Conservation (phyloP, 2,329 filamentous ascomycete genomes). For the Colletotrichum incanum region DNA sequence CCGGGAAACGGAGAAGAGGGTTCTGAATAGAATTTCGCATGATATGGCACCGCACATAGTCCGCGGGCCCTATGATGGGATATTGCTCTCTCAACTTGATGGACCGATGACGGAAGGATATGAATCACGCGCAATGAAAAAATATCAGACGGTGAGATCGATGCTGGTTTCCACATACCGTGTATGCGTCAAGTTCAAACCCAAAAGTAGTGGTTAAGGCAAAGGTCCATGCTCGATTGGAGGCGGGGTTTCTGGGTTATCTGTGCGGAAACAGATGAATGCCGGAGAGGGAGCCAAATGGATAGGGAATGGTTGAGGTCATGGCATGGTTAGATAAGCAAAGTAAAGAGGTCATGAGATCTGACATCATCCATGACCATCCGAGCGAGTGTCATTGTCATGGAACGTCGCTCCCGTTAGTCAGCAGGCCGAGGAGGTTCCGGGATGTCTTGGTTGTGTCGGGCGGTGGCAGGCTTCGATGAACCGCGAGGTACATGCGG, state of each 20-base stretch:
- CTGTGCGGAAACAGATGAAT: not conserved
- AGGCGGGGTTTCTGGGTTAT: not conserved
- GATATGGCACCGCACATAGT: not conserved
- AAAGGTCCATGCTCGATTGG: not conserved
- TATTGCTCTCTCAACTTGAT: not conserved
- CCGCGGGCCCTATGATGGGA: not conserved
- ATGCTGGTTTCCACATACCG: not conserved
- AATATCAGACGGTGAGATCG: not conserved
- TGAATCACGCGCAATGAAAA: not conserved
- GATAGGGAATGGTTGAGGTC: not conserved
- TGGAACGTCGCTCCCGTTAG: not conserved
- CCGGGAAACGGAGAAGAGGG: not conserved
- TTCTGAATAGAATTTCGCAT: not conserved
- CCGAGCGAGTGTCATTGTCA: not conserved
- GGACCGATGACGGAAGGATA: conserved; percentile 4
- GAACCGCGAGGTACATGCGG: not conserved
- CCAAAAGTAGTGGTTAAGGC: not conserved
- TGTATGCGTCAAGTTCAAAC: not conserved
- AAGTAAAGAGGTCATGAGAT: not conserved
- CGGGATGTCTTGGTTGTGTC: too few species aligned
- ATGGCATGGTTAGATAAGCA: not conserved
- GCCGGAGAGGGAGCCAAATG: not conserved
- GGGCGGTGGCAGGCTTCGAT: not conserved
- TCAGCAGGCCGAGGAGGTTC: not conserved
- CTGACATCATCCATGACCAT: not conserved